A percentile compares a stretch with the other conserved stretches of the same genome.
phyloP scores from a whole-genome alignment of 306 rosid species.

The Pyrus communis region DNA sequence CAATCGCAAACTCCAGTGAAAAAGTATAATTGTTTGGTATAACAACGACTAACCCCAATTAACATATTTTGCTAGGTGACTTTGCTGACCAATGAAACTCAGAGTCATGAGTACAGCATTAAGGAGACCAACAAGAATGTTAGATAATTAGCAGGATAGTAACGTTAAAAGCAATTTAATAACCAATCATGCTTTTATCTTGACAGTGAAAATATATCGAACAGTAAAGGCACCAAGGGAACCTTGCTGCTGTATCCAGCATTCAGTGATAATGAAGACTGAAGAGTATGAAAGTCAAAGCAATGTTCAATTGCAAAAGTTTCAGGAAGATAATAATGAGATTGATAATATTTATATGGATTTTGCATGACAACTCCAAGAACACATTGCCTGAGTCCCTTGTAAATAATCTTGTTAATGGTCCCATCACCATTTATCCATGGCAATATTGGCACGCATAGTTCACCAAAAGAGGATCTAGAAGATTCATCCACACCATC shows the following conservation, averaged over 20 bases:
- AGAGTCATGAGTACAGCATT: constrained; percentile 1
- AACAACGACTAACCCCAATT: background rate
- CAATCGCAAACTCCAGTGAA: background rate
- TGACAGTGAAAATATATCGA: background rate
- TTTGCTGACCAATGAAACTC: background rate
- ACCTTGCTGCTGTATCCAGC: background rate
- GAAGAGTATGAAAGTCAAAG: background rate
- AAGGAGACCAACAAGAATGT: background rate
- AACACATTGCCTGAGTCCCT: constrained; percentile 67
- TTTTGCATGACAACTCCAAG: constrained; percentile 94
- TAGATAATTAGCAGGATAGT: background rate
- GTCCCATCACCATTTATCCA: constrained; percentile 97
- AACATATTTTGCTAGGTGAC: background rate
- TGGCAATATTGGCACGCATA: constrained; percentile 70
- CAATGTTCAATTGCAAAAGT: background rate
- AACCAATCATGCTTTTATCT: background rate
- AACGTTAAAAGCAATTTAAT: constrained; percentile 1
- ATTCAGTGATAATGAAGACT: background rate
- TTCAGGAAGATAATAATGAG: background rate
- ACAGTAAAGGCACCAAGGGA: background rate
- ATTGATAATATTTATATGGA: background rate
- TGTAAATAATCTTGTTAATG: constrained; percentile 58
- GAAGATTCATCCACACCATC: constrained; percentile 29
- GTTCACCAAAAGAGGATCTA: constrained; percentile 32
- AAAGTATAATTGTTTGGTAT: background rate